phyloP scores from a whole-genome alignment of 495 filamentous ascomycete species.

The Cladorrhinum samala region DNA sequence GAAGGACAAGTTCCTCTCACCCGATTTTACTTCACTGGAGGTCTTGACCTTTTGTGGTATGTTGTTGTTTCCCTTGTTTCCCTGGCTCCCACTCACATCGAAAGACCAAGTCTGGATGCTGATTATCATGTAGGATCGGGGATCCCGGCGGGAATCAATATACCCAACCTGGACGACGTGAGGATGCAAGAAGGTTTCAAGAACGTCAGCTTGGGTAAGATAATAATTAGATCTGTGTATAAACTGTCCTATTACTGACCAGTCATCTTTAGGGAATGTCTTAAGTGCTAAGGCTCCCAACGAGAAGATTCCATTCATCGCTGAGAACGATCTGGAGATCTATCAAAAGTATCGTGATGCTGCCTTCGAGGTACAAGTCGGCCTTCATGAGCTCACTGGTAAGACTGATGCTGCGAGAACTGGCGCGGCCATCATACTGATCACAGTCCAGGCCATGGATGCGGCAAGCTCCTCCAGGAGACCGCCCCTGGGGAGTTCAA shows the following conservation, averaged over 20 bases:
- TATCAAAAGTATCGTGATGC: conserved; percentile 74
- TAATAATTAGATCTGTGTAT: not conserved
- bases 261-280: conserved; percentile 70
- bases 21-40: conserved; percentile 87
- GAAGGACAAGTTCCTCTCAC: conserved; percentile 88
- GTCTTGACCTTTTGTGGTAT: conserved; percentile 48
- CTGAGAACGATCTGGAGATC: conserved; percentile 63
- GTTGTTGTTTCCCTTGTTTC: not conserved
- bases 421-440: not conserved
- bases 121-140: conserved; percentile 48
- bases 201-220: conserved; percentile 57
- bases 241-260: not conserved
- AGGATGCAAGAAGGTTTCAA: conserved; percentile 95
- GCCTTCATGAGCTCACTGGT: conserved; percentile 90
- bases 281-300: conserved; percentile 82
- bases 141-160: conserved; percentile 72
- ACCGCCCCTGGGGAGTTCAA: conserved; percentile 76
- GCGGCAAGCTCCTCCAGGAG: conserved; percentile 91
- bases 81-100: too few species aligned
- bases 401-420: too few species aligned
- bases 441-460: conserved; percentile 61
- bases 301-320: conserved; percentile 85
- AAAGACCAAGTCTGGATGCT: not conserved
- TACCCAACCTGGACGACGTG: conserved; percentile 92
- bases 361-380: conserved; percentile 92